Conservation (phyloP, 2,329 filamentous ascomycete genomes). For the Ceratocystis harringtonii region DNA sequence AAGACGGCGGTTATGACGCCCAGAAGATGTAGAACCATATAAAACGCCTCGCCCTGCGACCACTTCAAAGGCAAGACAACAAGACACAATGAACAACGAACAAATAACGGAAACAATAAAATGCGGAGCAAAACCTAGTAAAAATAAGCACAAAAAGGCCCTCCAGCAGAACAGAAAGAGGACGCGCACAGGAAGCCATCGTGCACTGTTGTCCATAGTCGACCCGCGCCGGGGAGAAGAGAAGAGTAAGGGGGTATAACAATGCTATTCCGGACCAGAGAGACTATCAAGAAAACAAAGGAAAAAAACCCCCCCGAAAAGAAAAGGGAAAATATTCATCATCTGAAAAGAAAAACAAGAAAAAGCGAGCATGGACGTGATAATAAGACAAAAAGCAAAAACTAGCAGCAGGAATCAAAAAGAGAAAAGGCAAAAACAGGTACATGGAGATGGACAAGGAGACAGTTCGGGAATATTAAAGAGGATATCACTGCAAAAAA, state of each 20-base stretch:
- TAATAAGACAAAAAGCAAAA: not conserved
- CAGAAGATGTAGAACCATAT: not conserved
- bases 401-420: not conserved
- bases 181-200: not conserved
- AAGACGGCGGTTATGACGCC: not conserved
- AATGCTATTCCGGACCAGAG: not conserved
- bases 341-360: constrained; percentile 2
- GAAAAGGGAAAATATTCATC: constrained; percentile 3
- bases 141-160: not conserved
- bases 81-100: not conserved
- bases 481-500: not conserved
- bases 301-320: not conserved
- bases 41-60: not conserved
- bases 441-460: not conserved
- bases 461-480: not conserved
- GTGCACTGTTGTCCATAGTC: not conserved
- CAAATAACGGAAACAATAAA: not conserved
- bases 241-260: not conserved
- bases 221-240: not conserved
- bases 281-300: constrained; percentile 4
- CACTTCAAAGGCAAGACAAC: not conserved
- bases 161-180: not conserved
- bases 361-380: not conserved
- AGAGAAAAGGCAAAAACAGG: not conserved
- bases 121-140: not conserved